Conservation (phyloP, 192 early-diverging fungal genomes). For the Mortierella claussenii region DNA sequence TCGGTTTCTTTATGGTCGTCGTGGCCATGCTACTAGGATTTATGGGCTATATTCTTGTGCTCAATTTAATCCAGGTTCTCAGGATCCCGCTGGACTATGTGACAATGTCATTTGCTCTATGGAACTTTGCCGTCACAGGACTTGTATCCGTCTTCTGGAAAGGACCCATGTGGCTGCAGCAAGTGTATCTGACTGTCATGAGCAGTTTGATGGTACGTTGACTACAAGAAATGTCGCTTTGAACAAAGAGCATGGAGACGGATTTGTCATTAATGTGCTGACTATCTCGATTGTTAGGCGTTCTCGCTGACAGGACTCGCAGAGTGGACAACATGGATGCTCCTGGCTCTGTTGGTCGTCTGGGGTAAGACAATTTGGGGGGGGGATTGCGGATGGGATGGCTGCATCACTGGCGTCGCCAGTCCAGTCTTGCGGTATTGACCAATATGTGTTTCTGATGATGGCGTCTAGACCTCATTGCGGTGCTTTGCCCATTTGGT, state of each 20-base stretch:
- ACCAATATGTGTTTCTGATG: neutral
- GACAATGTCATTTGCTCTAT: slow-evolving; percentile 79
- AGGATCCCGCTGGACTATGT: slow-evolving; percentile 76
- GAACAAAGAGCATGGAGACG: too few species aligned
- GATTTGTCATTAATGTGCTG: too few species aligned
- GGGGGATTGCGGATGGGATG: neutral
- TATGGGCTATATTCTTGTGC: slow-evolving; percentile 76
- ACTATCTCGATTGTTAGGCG: slow-evolving; percentile 59
- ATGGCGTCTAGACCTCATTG: slow-evolving; percentile 76
- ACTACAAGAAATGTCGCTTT: too few species aligned
- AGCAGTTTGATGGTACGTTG: slow-evolving; percentile 80
- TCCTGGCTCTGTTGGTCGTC: slow-evolving; percentile 78
- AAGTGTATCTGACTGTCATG: slow-evolving; percentile 83
- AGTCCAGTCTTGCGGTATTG: neutral
- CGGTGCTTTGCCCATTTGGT: slow-evolving; percentile 91
- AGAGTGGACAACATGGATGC: slow-evolving; percentile 86
- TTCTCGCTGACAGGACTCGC: slow-evolving; percentile 74
- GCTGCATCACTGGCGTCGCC: neutral
- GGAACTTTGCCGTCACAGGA: slow-evolving; percentile 82
- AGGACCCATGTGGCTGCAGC: slow-evolving; percentile 80
- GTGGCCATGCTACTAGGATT: slow-evolving; percentile 77
- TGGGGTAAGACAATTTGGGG: too few species aligned
- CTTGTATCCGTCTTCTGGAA: slow-evolving; percentile 84
- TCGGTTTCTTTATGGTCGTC: slow-evolving; percentile 79
- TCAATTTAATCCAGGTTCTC: slow-evolving; percentile 61